A percentile compares a stretch with the other conserved stretches of the same genome.
These are phyloP conservation scores for Globisporangium polare DNA, from an alignment of 352 stramenopile species.

Conservation along the genomic window DNA sequence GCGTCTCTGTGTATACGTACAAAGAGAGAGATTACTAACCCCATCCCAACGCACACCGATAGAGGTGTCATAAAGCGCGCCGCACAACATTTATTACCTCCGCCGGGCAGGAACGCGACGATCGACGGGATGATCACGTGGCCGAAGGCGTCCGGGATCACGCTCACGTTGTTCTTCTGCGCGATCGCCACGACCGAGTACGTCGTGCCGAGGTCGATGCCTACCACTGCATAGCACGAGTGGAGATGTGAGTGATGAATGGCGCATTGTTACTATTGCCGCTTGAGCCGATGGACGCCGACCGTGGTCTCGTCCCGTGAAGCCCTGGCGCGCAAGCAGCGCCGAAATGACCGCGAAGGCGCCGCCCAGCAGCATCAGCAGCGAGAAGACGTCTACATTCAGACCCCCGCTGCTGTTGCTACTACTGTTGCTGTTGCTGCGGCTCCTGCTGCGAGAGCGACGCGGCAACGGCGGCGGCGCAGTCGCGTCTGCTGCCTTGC, in stretches of 20 bases:
- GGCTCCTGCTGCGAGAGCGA: not conserved
- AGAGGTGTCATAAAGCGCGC: too few relatives aligned
- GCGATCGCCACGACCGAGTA: conserved; percentile 75
- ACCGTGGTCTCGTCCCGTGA: conserved; percentile 60
- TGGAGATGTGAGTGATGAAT: not conserved
- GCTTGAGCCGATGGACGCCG: not conserved
- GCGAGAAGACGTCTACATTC: conserved; percentile 25
- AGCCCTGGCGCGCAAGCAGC: conserved; percentile 48
- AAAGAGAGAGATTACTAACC: not conserved
- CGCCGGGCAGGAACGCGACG: conserved; percentile 49
- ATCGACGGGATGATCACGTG: conserved; percentile 60
- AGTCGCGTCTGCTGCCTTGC: not conserved
- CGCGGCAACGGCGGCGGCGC: not conserved
- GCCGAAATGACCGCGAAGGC: conserved; percentile 36
- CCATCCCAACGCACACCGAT: not conserved
- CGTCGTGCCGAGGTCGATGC: conserved; percentile 73
- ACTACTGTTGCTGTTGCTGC: not conserved
- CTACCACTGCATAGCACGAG: conserved; percentile 37
- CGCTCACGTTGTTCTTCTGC: conserved; percentile 57
- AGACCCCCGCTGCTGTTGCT: not conserved
- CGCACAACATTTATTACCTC: conserved; percentile 21
- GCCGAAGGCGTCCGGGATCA: conserved; percentile 47
- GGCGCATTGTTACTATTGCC: not conserved
- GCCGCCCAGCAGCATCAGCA: conserved; percentile 41
- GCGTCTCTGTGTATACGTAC: conserved; percentile 19